Conservation (phyloP, 306 rosid genomes). For the Lathyrus tuberosus region DNA sequence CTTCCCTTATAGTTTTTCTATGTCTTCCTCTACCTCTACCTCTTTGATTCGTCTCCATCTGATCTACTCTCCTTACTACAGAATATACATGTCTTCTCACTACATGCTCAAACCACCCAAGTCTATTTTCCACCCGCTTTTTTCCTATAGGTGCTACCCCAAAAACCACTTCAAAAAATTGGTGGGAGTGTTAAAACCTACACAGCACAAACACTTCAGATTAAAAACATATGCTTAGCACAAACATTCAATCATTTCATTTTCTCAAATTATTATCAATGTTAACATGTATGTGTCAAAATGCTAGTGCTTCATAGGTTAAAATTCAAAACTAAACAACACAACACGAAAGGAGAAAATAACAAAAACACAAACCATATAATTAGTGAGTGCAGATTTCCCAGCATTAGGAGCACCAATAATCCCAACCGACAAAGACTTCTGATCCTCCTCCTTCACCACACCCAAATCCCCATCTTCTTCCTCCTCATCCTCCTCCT, state of each 20-base stretch:
- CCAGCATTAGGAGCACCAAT: conserved; percentile 98
- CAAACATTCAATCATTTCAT: neutral
- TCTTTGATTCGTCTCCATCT: too few relatives aligned
- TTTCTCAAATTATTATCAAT: neutral
- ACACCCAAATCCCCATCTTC: conserved; percentile 17
- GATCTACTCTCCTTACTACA: too few relatives aligned
- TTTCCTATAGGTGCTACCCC: neutral
- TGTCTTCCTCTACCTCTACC: too few relatives aligned
- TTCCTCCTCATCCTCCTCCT: conserved; percentile 37
- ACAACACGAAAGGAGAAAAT: neutral
- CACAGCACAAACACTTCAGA: neutral
- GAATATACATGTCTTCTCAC: too few relatives aligned
- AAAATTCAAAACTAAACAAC: neutral
- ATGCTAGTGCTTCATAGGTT: neutral
- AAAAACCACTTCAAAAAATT: too few relatives aligned
- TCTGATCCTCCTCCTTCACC: conserved; percentile 87
- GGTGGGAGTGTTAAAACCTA: neutral
- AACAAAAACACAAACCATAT: conserved; percentile 56
- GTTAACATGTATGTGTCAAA: too few relatives aligned
- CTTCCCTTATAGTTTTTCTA: too few relatives aligned
- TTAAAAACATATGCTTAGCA: neutral
- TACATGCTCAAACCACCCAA: too few relatives aligned
- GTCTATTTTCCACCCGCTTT: neutral
- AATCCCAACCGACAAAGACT: conserved; percentile 81
- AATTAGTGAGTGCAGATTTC: conserved; percentile 88